Conservation (phyloP, 148 eudicot genomes). For the Nyssa sinensis region DNA sequence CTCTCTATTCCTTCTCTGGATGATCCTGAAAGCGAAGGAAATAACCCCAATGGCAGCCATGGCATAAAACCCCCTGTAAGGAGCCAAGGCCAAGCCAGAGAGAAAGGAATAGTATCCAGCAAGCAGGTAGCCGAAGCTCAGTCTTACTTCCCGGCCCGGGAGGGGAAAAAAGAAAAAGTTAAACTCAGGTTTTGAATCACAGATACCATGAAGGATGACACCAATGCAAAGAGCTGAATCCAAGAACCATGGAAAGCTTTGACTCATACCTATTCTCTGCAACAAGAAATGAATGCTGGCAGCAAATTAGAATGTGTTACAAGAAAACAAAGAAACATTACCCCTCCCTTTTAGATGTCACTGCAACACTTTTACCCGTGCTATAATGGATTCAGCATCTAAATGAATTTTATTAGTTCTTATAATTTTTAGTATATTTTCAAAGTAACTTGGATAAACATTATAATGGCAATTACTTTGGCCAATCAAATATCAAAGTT, state of each 20-base stretch:
- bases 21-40: constrained; percentile 63
- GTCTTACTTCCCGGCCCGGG: constrained; percentile 51
- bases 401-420: neutral
- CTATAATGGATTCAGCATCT: neutral
- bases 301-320: neutral
- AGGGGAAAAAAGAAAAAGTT: constrained; percentile 58
- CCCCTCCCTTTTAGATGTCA: neutral
- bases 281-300: constrained; percentile 26
- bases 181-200: constrained; percentile 76
- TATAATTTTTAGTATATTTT: too few species aligned
- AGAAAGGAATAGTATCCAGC: constrained; percentile 76
- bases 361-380: neutral
- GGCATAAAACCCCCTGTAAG: constrained; percentile 70
- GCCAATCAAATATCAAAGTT: neutral
- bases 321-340: neutral
- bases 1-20: constrained; percentile 61
- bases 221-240: constrained; percentile 75
- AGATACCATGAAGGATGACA: constrained; percentile 78
- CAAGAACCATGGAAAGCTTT: constrained; percentile 61
- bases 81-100: constrained; percentile 69
- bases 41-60: constrained; percentile 76
- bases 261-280: constrained; percentile 70
- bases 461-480: neutral
- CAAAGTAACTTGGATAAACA: neutral
- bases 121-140: constrained; percentile 69